Evolutionary conservation across 2,329 filamentous ascomycete genomes (phyloP).

Genomic region (Alternaria ethzedia): DNA sequence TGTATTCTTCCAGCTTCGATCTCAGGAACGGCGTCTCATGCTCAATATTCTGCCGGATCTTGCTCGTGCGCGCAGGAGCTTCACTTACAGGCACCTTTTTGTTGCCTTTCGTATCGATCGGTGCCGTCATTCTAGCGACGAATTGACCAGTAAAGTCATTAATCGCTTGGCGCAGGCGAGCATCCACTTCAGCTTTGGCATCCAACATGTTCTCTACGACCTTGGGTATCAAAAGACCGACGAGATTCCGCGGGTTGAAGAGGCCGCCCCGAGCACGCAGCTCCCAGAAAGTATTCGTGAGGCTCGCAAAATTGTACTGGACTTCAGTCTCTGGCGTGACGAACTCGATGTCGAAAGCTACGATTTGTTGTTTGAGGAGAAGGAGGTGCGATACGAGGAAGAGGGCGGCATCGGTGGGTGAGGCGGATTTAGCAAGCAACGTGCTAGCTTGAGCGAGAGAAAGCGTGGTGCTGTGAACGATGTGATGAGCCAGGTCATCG

Average conservation of each 20-base stretch:
- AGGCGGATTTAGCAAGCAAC: conserved; percentile 69
- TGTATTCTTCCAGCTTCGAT: conserved; percentile 64
- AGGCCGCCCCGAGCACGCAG: conserved; percentile 68
- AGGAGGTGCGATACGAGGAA: conserved; percentile 96
- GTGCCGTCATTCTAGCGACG: conserved; percentile 62
- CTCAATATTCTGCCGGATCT: conserved; percentile 62
- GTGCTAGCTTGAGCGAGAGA: conserved; percentile 80
- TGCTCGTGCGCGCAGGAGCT: conserved; percentile 44
- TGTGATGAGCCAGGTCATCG: conserved; percentile 76
- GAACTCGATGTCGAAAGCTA: conserved; percentile 91
- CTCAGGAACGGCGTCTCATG: conserved; percentile 64
- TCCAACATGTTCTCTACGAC: conserved; percentile 76
- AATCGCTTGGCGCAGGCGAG: conserved; percentile 66
- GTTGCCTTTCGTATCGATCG: conserved; percentile 42
- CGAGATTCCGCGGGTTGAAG: conserved; percentile 69
- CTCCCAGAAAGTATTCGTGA: conserved; percentile 72
- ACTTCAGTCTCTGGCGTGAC: conserved; percentile 66
- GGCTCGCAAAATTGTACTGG: conserved; percentile 69
- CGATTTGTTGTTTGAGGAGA: conserved; percentile 92
- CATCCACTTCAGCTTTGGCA: conserved; percentile 72
- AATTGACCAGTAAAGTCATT: conserved; percentile 69
- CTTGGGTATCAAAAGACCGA: conserved; percentile 67
- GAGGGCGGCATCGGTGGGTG: conserved; percentile 77
- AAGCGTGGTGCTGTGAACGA: conserved; percentile 87
- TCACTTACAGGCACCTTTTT: conserved; percentile 34